Conservation (phyloP, 306 rosid genomes). For the Mimosa bimucronata region DNA sequence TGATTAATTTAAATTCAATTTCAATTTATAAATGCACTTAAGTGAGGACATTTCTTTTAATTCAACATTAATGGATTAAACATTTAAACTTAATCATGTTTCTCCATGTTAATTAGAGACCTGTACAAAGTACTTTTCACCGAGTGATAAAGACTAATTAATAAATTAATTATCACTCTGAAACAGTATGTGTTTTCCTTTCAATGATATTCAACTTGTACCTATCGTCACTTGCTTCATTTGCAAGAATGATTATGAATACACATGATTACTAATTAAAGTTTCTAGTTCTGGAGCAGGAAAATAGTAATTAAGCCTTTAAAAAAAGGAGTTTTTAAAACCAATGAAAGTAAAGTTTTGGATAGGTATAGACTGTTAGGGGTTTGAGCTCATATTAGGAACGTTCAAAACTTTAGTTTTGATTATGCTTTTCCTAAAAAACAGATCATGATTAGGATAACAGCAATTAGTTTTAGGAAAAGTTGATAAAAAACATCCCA, state of each 20-base stretch:
- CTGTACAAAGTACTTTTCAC: not conserved
- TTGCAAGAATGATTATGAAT: not conserved
- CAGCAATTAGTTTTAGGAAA: no score
- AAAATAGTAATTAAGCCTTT: not conserved
- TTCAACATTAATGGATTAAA: not conserved
- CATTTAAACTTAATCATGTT: not conserved
- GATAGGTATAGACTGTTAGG: not conserved
- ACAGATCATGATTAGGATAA: no score
- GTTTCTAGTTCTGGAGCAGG: not conserved
- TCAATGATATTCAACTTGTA: not conserved
- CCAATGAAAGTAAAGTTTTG: not conserved
- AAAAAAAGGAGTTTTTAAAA: not conserved
- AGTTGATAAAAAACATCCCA: no score
- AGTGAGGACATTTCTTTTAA: not conserved
- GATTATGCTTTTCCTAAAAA: no score
- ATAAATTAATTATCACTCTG: no score
- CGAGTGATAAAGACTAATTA: not conserved
- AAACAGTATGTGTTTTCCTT: not conserved
- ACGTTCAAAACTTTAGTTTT: no score
- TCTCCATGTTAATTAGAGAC: not conserved
- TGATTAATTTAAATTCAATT: no score
- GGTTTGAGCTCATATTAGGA: not conserved
- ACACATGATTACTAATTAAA: not conserved
- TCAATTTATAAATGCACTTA: no score
- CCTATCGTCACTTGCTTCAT: not conserved